A percentile compares a stretch with the other conserved stretches of the same genome.
Conservation (phyloP, 805 yeast species). For the Blastobotrys chiropterorum region DNA sequence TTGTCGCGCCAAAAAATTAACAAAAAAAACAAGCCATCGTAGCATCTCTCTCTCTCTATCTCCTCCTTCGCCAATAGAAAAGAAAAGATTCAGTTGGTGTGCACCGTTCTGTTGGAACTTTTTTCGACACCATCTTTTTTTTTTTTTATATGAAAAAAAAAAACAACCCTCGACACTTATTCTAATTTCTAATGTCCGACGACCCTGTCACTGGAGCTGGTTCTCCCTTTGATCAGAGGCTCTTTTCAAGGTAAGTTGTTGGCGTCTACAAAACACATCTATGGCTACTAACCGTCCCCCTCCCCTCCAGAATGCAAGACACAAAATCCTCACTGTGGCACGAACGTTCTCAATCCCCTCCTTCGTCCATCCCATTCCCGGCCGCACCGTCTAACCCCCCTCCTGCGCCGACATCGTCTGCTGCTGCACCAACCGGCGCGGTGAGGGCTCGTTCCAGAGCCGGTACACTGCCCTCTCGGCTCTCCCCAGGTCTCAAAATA, state of each 20-base stretch:
- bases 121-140: too few species aligned
- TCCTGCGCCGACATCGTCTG: background rate
- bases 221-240: slow-evolving; percentile 20
- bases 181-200: slow-evolving; percentile 11
- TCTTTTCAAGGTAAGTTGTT: background rate
- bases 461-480: slow-evolving; percentile 70
- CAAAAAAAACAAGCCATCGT: background rate
- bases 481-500: slow-evolving; percentile 30
- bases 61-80: too few species aligned
- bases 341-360: slow-evolving; percentile 3
- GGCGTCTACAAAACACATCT: too few species aligned
- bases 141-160: background rate
- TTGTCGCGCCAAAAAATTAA: too few species aligned
- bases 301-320: background rate
- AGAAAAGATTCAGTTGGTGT: too few species aligned
- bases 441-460: slow-evolving; percentile 60
- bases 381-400: slow-evolving; percentile 1
- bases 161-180: background rate
- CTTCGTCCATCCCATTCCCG: slow-evolving; percentile 4
- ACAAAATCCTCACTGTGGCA: background rate
- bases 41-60: too few species aligned
- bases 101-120: too few species aligned
- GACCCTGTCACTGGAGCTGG: slow-evolving; percentile 20
- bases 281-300: slow-evolving; percentile 2
- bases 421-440: slow-evolving; percentile 34